Conservation (phyloP, 192 early-diverging fungal species). For the Podila horticola region DNA sequence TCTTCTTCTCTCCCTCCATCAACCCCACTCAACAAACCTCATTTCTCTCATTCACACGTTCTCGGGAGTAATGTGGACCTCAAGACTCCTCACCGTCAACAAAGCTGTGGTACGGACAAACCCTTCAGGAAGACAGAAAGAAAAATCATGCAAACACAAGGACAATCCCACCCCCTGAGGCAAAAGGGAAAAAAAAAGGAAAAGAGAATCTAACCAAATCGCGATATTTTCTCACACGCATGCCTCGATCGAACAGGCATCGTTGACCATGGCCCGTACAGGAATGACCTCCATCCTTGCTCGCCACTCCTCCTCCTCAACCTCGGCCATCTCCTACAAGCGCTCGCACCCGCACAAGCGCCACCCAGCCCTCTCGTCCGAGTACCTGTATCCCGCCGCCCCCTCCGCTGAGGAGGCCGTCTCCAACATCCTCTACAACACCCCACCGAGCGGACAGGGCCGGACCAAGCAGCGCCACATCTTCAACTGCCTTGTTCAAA, state of each 20-base stretch:
- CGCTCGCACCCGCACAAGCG: constrained; percentile 40
- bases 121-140: neutral
- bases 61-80: constrained; percentile 12
- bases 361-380: constrained; percentile 25
- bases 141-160: neutral
- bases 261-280: neutral
- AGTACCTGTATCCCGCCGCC: constrained; percentile 26
- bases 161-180: neutral
- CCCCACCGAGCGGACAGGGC: constrained; percentile 58
- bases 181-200: constrained; percentile 2
- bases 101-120: constrained; percentile 7
- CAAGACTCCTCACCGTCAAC: constrained; percentile 10
- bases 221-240: neutral
- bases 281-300: neutral
- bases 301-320: constrained; percentile 28
- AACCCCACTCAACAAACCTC: too few relatives aligned
- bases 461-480: constrained; percentile 80
- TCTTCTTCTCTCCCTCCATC: too few relatives aligned
- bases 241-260: neutral
- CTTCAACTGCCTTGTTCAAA: constrained; percentile 93
- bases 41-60: too few relatives aligned
- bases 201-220: neutral
- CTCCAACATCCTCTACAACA: constrained; percentile 94
- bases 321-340: constrained; percentile 51
- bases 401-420: constrained; percentile 87